Base-by-base conservation (phyloP, 768 basidiomycete genomes). In the Pilatotrama ljubarskyi region DNA sequence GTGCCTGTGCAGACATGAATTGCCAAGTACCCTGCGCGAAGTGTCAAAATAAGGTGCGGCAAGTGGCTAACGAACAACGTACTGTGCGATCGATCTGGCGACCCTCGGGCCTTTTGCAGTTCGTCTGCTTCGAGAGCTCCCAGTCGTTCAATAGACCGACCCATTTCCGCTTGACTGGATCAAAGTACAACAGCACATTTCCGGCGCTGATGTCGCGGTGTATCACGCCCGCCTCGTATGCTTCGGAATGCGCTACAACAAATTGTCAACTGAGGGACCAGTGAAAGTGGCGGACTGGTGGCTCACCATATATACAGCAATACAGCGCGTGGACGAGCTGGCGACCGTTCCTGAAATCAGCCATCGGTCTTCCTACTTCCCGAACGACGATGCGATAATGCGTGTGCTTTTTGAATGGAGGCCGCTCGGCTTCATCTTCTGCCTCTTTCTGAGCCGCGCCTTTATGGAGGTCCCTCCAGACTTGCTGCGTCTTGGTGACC, bases 161-260 rank as follows among this genome's bases (percentile, higher is more conserved):
- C 38, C 22, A 29, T 6, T 8, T 10, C 9, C 32, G 29, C 52
- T 1, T 42, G 20, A 7, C 25, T 38, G 20, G 9, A 6, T 2
- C 29, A 15, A 7, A 32, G 29, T 46, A 14, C 15, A 60, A 20
- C 0, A 61, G 46, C 22, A 61, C 43, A 38, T 61, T 61, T 15
- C 47, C 47, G 20, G 18, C n/a, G 26, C 59, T 61, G 44, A 62
- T 62, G 44, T 56, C 61, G 2, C 61, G 43, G 15, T 56, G 55
- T 3, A 62, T 42, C 15, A 51, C 38, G n/a, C 37, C 44, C 5
- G 48, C 36, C 24, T 47, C 29, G 22, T 49, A 57, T 0, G 56
- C 56, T 10, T 29, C 38, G 6, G 48, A 5, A 17, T 50, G 56
- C 0, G 56, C 56, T 57, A 15, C 20, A 9, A 47, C 8, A 24